Percentiles rank a stretch among this genome's conserved stretches.
These are phyloP conservation scores for Scleromitrula shiraiana DNA, from an alignment of 2,329 filamentous ascomycete genomes.

Conservation along the genomic window DNA sequence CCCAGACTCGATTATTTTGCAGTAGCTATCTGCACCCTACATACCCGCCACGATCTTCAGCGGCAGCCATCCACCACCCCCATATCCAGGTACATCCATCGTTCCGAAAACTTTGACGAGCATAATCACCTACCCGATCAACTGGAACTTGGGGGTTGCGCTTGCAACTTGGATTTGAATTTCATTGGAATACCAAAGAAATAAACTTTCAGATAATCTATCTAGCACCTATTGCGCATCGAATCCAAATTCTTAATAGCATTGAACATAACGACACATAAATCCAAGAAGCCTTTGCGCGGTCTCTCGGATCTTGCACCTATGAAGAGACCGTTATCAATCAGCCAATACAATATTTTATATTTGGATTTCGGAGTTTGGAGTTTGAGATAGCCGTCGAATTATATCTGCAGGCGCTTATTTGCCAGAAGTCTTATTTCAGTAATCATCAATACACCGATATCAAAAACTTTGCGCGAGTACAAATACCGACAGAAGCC, in stretches of 20 bases:
- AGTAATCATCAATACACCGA: too few species aligned
- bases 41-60: constrained; percentile 21
- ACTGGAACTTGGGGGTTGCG: constrained; percentile 4
- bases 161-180: constrained; percentile 8
- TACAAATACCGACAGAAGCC: too few species aligned
- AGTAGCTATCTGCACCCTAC: constrained; percentile 20
- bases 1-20: constrained; percentile 15
- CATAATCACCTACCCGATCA: constrained; percentile 14
- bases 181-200: constrained; percentile 9
- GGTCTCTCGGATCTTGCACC: too few species aligned
- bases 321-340: too few species aligned
- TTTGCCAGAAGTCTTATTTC: not conserved
- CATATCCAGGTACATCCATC: constrained; percentile 10
- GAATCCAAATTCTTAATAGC: constrained; percentile 6
- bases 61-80: constrained; percentile 16
- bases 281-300: too few species aligned
- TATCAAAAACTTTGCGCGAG: too few species aligned
- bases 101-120: constrained; percentile 10
- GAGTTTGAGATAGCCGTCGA: too few species aligned
- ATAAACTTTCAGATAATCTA: constrained; percentile 5
- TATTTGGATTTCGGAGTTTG: too few species aligned
- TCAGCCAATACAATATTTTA: too few species aligned
- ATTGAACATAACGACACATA: constrained; percentile 3
- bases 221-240: constrained; percentile 4
- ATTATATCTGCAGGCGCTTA: too few species aligned